A percentile compares a stretch with the other conserved stretches of the same genome.
Conservation (phyloP, 2,329 filamentous ascomycete species). For the Aspergillus phoenicis region DNA sequence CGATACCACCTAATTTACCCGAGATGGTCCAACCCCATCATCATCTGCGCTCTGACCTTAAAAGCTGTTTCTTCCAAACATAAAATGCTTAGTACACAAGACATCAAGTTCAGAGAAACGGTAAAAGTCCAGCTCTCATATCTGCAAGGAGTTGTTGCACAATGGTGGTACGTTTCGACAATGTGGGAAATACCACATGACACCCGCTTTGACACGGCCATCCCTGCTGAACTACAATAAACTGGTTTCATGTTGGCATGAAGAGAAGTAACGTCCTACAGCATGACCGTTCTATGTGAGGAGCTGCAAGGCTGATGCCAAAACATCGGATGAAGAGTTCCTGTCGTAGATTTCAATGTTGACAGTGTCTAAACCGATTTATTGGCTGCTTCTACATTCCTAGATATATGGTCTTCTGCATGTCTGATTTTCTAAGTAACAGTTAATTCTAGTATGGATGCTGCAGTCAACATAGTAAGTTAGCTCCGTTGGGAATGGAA, state of each 20-base stretch:
- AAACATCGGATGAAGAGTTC: not conserved
- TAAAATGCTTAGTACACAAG: not conserved
- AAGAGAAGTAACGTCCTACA: not conserved
- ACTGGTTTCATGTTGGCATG: not conserved
- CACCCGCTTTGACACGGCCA: not conserved
- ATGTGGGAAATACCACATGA: not conserved
- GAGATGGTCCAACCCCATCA: not conserved
- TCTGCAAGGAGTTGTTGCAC: not conserved
- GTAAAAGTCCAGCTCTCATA: not conserved
- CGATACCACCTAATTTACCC: slow-evolving; percentile 2
- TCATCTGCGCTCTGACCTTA: not conserved
- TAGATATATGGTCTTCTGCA: too few species aligned
- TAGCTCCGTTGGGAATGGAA: too few species aligned
- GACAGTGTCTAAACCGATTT: not conserved
- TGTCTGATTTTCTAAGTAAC: too few species aligned
- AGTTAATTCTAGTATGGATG: too few species aligned
- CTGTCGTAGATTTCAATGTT: not conserved
- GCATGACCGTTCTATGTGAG: not conserved
- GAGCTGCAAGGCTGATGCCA: not conserved
- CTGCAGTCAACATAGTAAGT: too few species aligned
- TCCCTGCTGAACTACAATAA: not conserved
- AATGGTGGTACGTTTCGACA: not conserved
- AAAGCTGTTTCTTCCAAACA: not conserved
- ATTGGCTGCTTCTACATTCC: too few species aligned
- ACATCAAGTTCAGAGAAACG: not conserved